Percentiles rank a stretch among this genome's conserved stretches.
phyloP scores from a whole-genome alignment of 164 flowering plant species.

The Magnolia changhungtana region DNA sequence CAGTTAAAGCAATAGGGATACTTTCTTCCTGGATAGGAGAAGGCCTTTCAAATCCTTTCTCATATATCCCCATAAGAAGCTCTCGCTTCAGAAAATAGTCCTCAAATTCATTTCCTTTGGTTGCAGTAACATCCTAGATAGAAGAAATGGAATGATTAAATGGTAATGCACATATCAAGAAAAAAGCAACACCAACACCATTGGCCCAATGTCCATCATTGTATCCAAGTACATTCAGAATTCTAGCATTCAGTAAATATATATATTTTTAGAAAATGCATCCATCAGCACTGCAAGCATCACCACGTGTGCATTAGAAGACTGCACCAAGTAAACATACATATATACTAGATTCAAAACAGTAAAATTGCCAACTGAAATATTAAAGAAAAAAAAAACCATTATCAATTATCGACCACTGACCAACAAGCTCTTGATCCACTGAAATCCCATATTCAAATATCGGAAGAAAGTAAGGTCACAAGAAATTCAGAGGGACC shows the following conservation, averaged over 20 bases:
- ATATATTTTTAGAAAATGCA: neutral
- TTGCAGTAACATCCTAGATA: constrained; percentile 94
- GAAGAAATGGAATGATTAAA: neutral
- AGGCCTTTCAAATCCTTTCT: constrained; percentile 98
- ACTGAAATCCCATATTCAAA: neutral
- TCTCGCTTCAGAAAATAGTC: constrained; percentile 96
- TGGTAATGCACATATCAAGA: neutral
- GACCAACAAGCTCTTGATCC: neutral
- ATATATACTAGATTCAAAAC: too few relatives aligned
- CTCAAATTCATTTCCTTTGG: constrained; percentile 99
- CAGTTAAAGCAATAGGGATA: constrained; percentile 97
- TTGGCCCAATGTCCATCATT: neutral
- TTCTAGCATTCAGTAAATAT: neutral
- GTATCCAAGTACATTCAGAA: neutral
- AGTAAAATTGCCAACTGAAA: neutral
- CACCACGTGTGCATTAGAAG: neutral
- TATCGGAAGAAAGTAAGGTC: neutral
- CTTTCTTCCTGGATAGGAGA: constrained; percentile 99
- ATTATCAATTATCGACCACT: neutral
- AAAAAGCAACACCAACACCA: neutral
- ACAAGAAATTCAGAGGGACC: neutral
- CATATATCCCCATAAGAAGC: constrained; percentile 96
- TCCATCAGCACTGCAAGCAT: neutral
- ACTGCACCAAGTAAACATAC: neutral
- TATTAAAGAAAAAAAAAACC: neutral